Percentiles rank a stretch among this genome's conserved stretches.
Evolutionary conservation across 306 rosid species (phyloP).

Genomic region (Gastrolobium bilobum): DNA sequence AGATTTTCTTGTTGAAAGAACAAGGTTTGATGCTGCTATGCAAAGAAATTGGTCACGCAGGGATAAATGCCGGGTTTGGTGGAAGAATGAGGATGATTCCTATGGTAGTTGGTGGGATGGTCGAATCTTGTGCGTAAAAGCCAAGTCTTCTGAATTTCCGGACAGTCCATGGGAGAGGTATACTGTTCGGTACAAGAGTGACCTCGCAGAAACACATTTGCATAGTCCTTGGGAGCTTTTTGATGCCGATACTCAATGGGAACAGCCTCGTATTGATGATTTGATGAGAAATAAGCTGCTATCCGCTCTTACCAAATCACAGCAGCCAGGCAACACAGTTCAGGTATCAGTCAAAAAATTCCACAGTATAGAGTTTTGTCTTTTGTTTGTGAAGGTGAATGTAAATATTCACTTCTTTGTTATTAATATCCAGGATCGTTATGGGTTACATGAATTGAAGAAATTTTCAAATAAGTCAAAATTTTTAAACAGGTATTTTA

Average conservation of each 20-base stretch:
- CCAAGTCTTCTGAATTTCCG: slow-evolving; percentile 80
- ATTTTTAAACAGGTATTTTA: slow-evolving; percentile 78
- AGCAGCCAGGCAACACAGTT: slow-evolving; percentile 60
- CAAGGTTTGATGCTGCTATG: slow-evolving; percentile 79
- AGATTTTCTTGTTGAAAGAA: slow-evolving; percentile 92
- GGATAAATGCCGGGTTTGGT: slow-evolving; percentile 98
- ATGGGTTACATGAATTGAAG: slow-evolving; percentile 75
- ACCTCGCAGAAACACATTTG: slow-evolving; percentile 68
- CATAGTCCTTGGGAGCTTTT: slow-evolving; percentile 99
- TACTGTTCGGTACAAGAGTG: slow-evolving; percentile 77
- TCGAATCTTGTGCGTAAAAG: slow-evolving; percentile 66
- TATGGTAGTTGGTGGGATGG: slow-evolving; percentile 98
- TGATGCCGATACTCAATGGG: slow-evolving; percentile 76
- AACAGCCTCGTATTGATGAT: slow-evolving; percentile 76
- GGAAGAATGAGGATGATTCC: slow-evolving; percentile 84
- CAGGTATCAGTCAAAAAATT: slow-evolving; percentile 67
- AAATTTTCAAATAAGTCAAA: slow-evolving; percentile 67
- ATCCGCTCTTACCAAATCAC: slow-evolving; percentile 66
- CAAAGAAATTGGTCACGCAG: slow-evolving; percentile 90
- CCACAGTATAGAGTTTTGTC: neutral
- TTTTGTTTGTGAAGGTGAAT: slow-evolving; percentile 24
- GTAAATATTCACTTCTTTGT: slow-evolving; percentile 45
- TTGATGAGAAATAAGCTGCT: slow-evolving; percentile 65
- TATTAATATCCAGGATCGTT: slow-evolving; percentile 73
- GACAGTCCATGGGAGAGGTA: slow-evolving; percentile 98